Evolutionary conservation across 176 grass and related monocot species (phyloP), one percentile per base, ranked within the genome.

Genomic region (Carex littledalei): DNA sequence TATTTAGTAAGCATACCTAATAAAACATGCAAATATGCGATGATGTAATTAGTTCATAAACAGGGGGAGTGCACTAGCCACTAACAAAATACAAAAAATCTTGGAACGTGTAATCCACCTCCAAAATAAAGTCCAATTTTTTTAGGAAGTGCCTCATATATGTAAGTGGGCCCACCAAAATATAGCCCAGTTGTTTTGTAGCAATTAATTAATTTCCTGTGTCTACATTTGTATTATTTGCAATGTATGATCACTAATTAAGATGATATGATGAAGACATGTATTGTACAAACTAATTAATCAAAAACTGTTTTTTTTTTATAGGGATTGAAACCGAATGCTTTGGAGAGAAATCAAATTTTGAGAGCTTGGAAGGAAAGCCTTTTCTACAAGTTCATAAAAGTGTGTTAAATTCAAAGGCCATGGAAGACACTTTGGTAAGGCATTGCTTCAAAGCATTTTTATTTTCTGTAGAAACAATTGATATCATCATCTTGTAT

Each of bases 381-480:
- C 14, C 87, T 43, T 94, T 94, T 75, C 88, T 97, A 4, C 90
- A 94, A 68, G 89, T 87, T n/a, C 81, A 93, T 86, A 97, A 91
- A 84, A 89, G 88, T 63, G 82, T 94, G 12, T 89, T 97, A 64
- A 91, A 91, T 67, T 93, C 89, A 0, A 97, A 97, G 92, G 78
- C 92, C 31, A 86, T 22, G 2, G 95, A 97, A 78, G 95, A 98
- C 80, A 91, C 86, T n/a, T 50, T 98, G 83, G 95, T 98, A 93
- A 88, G 72, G 58, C 78, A 70, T 63, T n/a, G 14, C 10, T 55
- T 18, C 21, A 41, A 59, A 54, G 56, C 9, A 13, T 60, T 71
- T 8, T 37, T 60, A 78, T 61, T 87, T 63, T 57, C 13, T 34
- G 50, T 57, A 78, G 12, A 56, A 57, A 78, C 24, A 78, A 56